A percentile compares a stretch with the other conserved stretches of the same genome.
These are phyloP conservation scores for Aspergillus sp. DNA, from an alignment of 2,329 filamentous ascomycete species.

Conservation along the genomic window DNA sequence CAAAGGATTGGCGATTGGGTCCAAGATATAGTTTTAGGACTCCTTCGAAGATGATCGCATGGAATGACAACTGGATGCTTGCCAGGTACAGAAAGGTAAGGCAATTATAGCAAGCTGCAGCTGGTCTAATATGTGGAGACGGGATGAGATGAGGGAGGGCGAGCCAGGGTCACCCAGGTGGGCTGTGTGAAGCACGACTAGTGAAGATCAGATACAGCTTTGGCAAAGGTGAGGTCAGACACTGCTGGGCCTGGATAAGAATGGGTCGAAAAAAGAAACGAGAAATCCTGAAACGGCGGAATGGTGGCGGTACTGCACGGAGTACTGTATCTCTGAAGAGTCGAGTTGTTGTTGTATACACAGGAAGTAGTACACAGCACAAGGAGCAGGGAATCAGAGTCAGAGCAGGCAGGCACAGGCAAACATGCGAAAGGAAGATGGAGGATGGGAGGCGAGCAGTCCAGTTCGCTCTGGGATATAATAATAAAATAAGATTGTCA, in stretches of 20 bases:
- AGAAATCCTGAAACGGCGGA: conserved; percentile 8
- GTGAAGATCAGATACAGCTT: conserved; percentile 11
- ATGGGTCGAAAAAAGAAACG: conserved; percentile 3
- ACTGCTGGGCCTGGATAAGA: not conserved
- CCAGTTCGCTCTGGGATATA: not conserved
- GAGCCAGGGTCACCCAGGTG: conserved; percentile 11
- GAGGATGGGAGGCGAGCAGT: not conserved
- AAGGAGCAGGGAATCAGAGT: too few species aligned
- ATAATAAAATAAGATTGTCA: conserved; percentile 8
- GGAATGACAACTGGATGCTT: conserved; percentile 10
- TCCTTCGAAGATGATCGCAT: conserved; percentile 24
- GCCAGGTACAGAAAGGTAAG: conserved; percentile 14
- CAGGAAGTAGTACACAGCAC: not conserved
- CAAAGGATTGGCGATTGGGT: conserved; percentile 21
- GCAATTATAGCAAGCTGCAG: conserved; percentile 9
- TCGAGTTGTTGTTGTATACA: not conserved
- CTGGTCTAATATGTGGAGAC: conserved; percentile 15
- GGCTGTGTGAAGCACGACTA: conserved; percentile 22
- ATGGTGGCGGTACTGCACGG: conserved; percentile 14
- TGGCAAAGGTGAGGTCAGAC: conserved; percentile 5
- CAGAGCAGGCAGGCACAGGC: too few species aligned
- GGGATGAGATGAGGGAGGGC: conserved; percentile 10
- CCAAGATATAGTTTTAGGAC: conserved; percentile 22
- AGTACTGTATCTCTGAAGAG: not conserved
- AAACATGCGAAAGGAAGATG: not conserved